Conservation (phyloP, 2,329 filamentous ascomycete genomes). For the Monilinia vaccinii-corymbosi region DNA sequence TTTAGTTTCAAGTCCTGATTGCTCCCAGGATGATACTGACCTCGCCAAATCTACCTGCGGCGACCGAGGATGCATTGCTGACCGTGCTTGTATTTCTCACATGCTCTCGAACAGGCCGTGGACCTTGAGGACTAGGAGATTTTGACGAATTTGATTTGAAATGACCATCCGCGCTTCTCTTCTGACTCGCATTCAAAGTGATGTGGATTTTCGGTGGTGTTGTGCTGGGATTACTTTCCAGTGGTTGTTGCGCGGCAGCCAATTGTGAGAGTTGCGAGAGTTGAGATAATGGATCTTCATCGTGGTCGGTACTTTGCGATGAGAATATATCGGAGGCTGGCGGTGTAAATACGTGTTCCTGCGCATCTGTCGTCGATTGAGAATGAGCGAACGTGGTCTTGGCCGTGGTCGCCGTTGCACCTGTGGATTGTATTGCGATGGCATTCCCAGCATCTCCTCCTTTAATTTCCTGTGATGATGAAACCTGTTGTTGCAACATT, state of each 20-base stretch:
- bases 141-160: slow-evolving; percentile 48
- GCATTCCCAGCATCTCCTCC: neutral
- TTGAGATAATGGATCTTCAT: slow-evolving; percentile 41
- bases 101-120: slow-evolving; percentile 38
- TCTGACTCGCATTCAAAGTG: slow-evolving; percentile 40
- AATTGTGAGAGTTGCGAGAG: slow-evolving; percentile 48
- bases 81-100: slow-evolving; percentile 65
- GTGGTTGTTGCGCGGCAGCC: slow-evolving; percentile 41
- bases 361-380: slow-evolving; percentile 36
- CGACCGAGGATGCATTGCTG: slow-evolving; percentile 49
- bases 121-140: slow-evolving; percentile 32
- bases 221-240: slow-evolving; percentile 15
- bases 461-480: neutral
- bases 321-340: slow-evolving; percentile 30
- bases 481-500: slow-evolving; percentile 9
- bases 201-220: slow-evolving; percentile 18
- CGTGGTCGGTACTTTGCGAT: slow-evolving; percentile 35
- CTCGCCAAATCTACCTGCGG: slow-evolving; percentile 65
- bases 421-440: neutral
- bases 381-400: slow-evolving; percentile 34
- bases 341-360: slow-evolving; percentile 33
- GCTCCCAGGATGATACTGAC: slow-evolving; percentile 36
- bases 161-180: slow-evolving; percentile 68
- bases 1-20: slow-evolving; percentile 15
- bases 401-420: slow-evolving; percentile 15